Percentiles rank a stretch among this genome's conserved stretches.
Conservation (phyloP, 192 early-diverging fungal species). For the Irineochytrium annulatum region DNA sequence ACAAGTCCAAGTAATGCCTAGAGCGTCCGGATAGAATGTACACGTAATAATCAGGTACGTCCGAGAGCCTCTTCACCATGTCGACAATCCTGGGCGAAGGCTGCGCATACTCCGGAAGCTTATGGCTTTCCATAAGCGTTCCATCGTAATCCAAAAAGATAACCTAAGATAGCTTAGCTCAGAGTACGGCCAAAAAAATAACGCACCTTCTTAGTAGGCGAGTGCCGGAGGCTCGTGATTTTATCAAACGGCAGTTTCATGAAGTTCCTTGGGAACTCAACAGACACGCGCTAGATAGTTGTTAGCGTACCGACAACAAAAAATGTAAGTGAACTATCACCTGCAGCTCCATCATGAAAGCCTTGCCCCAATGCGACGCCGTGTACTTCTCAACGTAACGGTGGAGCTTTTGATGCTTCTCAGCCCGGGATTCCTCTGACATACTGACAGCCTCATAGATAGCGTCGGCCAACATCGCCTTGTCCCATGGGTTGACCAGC, state of each 20-base stretch:
- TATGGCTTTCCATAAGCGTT: slow-evolving; percentile 74
- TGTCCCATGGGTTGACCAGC: slow-evolving; percentile 99
- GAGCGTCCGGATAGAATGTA: slow-evolving; percentile 95
- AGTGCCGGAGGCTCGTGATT: slow-evolving; percentile 53
- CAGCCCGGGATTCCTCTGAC: slow-evolving; percentile 72
- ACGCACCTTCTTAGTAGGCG: slow-evolving; percentile 59
- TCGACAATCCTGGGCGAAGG: slow-evolving; percentile 73
- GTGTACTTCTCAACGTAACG: slow-evolving; percentile 97
- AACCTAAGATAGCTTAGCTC: slow-evolving; percentile 40
- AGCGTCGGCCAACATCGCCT: slow-evolving; percentile 85
- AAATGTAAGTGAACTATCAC: slow-evolving; percentile 10
- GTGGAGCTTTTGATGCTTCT: slow-evolving; percentile 87
- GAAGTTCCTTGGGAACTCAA: slow-evolving; percentile 62
- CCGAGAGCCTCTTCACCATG: slow-evolving; percentile 63
- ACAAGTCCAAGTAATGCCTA: slow-evolving; percentile 80
- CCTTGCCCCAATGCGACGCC: slow-evolving; percentile 93
- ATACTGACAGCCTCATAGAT: slow-evolving; percentile 91
- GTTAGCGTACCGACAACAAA: not conserved
- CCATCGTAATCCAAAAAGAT: slow-evolving; percentile 97
- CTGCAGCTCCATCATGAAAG: slow-evolving; percentile 86
- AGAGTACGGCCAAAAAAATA: not conserved
- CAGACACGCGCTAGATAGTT: slow-evolving; percentile 49
- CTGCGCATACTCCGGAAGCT: slow-evolving; percentile 89
- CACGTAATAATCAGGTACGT: slow-evolving; percentile 81
- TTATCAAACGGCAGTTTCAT: slow-evolving; percentile 52